Conservation (phyloP, 768 basidiomycete species). For the Tephrocybe sp. region DNA sequence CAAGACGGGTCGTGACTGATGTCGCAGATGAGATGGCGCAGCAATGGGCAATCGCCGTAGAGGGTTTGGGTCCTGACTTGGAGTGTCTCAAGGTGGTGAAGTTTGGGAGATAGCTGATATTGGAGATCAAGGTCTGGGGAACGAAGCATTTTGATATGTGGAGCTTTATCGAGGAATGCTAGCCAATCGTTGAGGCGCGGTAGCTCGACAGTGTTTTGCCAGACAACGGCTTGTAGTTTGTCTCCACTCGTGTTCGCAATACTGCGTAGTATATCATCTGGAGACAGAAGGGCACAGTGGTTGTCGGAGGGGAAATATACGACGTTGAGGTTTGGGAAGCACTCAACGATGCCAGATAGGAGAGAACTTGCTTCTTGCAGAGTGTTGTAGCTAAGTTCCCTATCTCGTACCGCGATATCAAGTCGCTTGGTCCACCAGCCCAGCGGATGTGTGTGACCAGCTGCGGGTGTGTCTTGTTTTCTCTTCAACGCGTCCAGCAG, state of each 20-base stretch:
- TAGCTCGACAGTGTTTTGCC: not conserved
- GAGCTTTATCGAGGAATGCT: slow-evolving; percentile 9
- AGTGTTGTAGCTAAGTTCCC: not conserved
- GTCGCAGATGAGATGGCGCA: slow-evolving; percentile 10
- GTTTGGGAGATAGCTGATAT: not conserved
- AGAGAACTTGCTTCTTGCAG: not conserved
- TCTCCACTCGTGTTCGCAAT: slow-evolving; percentile 5
- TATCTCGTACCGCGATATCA: slow-evolving; percentile 18
- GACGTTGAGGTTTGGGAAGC: slow-evolving; percentile 18
- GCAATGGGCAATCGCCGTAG: slow-evolving; percentile 7
- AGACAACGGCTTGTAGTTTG: slow-evolving; percentile 11
- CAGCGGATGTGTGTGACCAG: not conserved
- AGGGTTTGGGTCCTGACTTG: not conserved
- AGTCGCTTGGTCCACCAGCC: slow-evolving; percentile 18
- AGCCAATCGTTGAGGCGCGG: slow-evolving; percentile 3
- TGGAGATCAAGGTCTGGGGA: not conserved
- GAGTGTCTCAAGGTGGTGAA: slow-evolving; percentile 6
- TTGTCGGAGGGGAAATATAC: slow-evolving; percentile 5
- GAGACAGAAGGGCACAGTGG: not conserved
- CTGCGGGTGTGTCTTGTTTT: not conserved
- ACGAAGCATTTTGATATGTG: slow-evolving; percentile 7
- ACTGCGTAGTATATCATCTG: slow-evolving; percentile 1
- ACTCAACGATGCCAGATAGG: slow-evolving; percentile 12
- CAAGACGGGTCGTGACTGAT: not conserved
- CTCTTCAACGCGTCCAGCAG: slow-evolving; percentile 11